Base-by-base conservation (phyloP, 805 yeast genomes). In the Tetrapisispora phaffii region DNA sequence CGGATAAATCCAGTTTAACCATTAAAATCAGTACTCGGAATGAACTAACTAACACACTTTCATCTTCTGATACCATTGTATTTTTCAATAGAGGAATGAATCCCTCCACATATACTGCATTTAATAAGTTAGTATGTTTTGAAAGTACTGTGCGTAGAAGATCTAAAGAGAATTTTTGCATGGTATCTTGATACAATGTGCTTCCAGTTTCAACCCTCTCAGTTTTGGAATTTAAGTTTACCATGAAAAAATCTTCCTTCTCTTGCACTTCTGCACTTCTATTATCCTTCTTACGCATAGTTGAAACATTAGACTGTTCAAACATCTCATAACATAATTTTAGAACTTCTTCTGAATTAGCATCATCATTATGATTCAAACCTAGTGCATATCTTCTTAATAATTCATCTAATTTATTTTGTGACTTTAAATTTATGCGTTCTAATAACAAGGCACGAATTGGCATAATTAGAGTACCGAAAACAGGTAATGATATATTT, bases 351-450 rank as follows among this genome's bases (percentile, higher is more conserved):
- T 73, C 70, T 0, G 78, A 66, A 2, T 77, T 63, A 1, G 77
- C 66, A 45, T 80, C 85, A 6, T 67, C 68, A 59, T 90, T 93
- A 50, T 74, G 80, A 52, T 79, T 76, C 46, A 93, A 66, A 26
- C 98, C 98, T n/a, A 77, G 63, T 0, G 95, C 72, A 54, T 81
- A 77, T 49, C 95, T 75, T 60, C 85, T 75, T 51, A 90, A 62
- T 34, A 93, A 67, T 57, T 87, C 96, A 53, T 82, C 87, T 34
- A 89, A 66, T 55, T 85, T 87, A 47, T 76, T 76, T 59, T 84
- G 90, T 17, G 79, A 75, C 58, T 77, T 85, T 49, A 77, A 64
- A 9, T 81, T 75, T 7, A 89, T 71, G 53, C 79, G 76, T 57
- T 82, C 90, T 35, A 71, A 63, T 32, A 85, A 63, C 41, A 85